phyloP scores from a whole-genome alignment of 2,329 filamentous ascomycete genomes.

The Fonsecaea pugnacius region DNA sequence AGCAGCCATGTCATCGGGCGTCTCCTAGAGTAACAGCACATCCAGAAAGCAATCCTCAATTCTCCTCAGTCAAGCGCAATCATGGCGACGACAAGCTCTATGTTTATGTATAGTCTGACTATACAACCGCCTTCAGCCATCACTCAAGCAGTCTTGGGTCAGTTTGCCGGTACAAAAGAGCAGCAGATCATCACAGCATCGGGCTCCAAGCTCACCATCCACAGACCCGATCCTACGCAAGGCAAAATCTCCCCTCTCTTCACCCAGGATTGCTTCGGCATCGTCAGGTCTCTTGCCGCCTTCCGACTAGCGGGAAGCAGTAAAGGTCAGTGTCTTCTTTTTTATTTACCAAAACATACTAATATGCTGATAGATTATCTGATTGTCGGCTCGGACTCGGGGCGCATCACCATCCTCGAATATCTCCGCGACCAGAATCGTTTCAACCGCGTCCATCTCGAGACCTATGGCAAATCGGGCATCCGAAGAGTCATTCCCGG shows the following conservation, averaged over 20 bases:
- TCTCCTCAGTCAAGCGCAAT: conserved; percentile 38
- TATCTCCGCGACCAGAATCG: conserved; percentile 84
- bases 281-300: conserved; percentile 84
- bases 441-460: conserved; percentile 86
- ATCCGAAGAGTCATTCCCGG: conserved; percentile 91
- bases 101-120: conserved; percentile 98
- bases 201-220: conserved; percentile 83
- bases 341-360: conserved; percentile 7
- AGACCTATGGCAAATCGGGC: conserved; percentile 98
- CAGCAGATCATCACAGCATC: conserved; percentile 96
- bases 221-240: conserved; percentile 81
- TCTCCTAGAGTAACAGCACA: background rate
- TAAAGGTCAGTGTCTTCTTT: conserved; percentile 69
- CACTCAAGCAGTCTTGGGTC: conserved; percentile 87
- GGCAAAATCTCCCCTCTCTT: conserved; percentile 85
- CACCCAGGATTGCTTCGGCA: conserved; percentile 94
- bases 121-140: conserved; percentile 89
- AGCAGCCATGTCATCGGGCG: background rate
- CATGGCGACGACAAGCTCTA: conserved; percentile 98
- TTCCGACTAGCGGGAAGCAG: conserved; percentile 91
- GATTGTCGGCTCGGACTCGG: conserved; percentile 92
- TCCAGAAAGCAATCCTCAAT: background rate
- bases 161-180: conserved; percentile 94
- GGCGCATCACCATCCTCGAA: conserved; percentile 90
- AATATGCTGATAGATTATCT: conserved; percentile 74